Base-by-base conservation (phyloP, 2,329 filamentous ascomycete species). In the Drechslerella dactyloides region DNA sequence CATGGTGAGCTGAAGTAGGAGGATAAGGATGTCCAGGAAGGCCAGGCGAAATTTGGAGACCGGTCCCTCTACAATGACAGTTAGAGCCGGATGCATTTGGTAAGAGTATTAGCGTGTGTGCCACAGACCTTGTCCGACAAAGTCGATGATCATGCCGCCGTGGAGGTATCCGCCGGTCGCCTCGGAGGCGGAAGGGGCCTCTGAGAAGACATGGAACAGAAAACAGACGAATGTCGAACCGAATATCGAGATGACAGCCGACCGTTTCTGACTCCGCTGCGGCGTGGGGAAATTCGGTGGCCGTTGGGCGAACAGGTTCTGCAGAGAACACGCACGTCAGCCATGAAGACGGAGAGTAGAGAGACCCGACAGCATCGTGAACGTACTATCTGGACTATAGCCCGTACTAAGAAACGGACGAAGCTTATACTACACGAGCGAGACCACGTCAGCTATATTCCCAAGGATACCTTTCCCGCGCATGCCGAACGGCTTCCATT, bases 141-240 rank as follows among this genome's bases (percentile, higher is more conserved):
- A 87, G 76, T 90, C 87, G 75, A 89, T 84, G 23, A 89, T 82
- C 56, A 89, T 81, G 35, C 87, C 87, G 23, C 87, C 87, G 73
- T 89, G 87, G 23, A 89, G 82, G 76, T 89, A 89, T 23, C 87
- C 87, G 58, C 86, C 82, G 69, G 85, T 83, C 40, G 84, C 82
- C 75, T 89, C 87, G 69, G 83, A 82, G n/a, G 85, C 86, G 21
- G 80, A 79, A 0, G 86, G 84, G 0, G 86, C 79, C 6, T 84
- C 78, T n/a, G 82, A 80, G 37, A 87, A 80, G 2, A 86, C 76
- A 76, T 89, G 87, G 46, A 86, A 78, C 2, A 88, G 79, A 60
- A 88, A 83, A 79, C 87, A 89, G 56, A 88, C 76, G 8, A 84
- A 61, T 77, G 87, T 87, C 13, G 86, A 84, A 17, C 83, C 79